Base-by-base conservation (phyloP, 495 filamentous ascomycete species). In the Xylaria nigripes region DNA sequence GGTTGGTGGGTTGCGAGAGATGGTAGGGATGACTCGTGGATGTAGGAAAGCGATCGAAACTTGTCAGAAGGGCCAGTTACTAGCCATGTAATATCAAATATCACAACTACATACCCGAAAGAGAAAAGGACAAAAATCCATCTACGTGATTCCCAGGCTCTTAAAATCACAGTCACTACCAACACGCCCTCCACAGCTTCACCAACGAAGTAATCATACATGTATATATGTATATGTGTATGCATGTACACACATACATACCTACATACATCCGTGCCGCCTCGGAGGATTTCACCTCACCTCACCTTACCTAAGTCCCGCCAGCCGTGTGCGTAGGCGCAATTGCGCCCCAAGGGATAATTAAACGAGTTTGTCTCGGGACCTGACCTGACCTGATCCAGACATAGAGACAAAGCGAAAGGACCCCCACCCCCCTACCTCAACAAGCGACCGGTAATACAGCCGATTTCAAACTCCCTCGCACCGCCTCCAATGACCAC, bases 331-430 rank as follows among this genome's bases (percentile, higher is more conserved):
- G 9, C 9, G 25, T 29, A 29, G 4, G 27, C 4, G 27, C 27
- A 10, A 30, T 30, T 30, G 10, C 5, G 27, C n/a, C n/a, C n/a
- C n/a, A n/a, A 60, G 58, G 56, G 57, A 56, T 29, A 51, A 56
- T 60, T 66, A 66, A 56, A 61, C 63, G 63, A 66, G 61, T 55
- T 36, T 64, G 63, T 66, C 63, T 66, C 63, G 63, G 63, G 34
- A 43, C 61, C 48, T 63, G 63, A 51, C 56, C 50, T 44, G 50
- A 41, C 43, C 21, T 46, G 43, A 54, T 23, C 29, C 43, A 52
- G 15, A 15, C 23, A 43, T n/a, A 36, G 24, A 29, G 22, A 27
- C 44, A 46, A 46, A n/a, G 15, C 23, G n/a, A 21, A 22, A 45
- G 5, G 19, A 45, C 27, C 22, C 6, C 38, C 16, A 27, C 25